phyloP scores from a whole-genome alignment of 768 basidiomycete species.

The Cystofilobasidium ferigula region DNA sequence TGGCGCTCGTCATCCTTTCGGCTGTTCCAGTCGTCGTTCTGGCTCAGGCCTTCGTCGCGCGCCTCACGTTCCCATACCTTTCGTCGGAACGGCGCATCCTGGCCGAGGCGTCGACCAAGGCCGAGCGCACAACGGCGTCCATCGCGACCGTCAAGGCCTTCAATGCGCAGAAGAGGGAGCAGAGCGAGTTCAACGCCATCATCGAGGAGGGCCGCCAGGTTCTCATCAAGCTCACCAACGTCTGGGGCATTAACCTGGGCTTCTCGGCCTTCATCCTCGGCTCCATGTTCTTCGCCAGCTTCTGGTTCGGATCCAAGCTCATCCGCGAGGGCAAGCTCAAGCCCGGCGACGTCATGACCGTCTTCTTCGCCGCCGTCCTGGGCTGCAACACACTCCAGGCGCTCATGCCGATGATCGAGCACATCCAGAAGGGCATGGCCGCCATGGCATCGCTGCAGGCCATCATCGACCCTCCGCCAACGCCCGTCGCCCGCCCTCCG shows the following conservation, averaged over 20 bases:
- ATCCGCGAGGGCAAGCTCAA: conserved; percentile 62
- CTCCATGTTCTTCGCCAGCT: conserved; percentile 90
- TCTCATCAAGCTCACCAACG: conserved; percentile 48
- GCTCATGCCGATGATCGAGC: conserved; percentile 69
- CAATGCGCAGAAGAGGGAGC: conserved; percentile 58
- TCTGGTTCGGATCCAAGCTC: conserved; percentile 87
- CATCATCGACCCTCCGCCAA: conserved; percentile 44
- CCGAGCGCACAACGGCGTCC: conserved; percentile 55
- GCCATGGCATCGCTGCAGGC: conserved; percentile 60
- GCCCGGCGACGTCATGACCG: conserved; percentile 79
- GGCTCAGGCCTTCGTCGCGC: conserved; percentile 65
- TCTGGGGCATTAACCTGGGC: conserved; percentile 67
- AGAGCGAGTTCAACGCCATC: conserved; percentile 45
- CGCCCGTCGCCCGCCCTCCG: neutral
- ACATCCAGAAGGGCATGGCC: conserved; percentile 69
- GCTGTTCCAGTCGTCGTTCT: conserved; percentile 71
- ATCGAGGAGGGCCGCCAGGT: conserved; percentile 44
- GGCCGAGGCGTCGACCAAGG: conserved; percentile 60
- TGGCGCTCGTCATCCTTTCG: conserved; percentile 85
- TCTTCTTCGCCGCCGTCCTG: conserved; percentile 94
- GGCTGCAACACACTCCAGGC: conserved; percentile 78
- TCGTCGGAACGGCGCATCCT: conserved; percentile 55
- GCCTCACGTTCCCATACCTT: conserved; percentile 56
- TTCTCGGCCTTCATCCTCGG: conserved; percentile 70
- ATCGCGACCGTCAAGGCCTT: conserved; percentile 89